These are phyloP conservation scores for Vaccinium corymbosum DNA, from an alignment of 148 eudicot species.

Conservation along the genomic window DNA sequence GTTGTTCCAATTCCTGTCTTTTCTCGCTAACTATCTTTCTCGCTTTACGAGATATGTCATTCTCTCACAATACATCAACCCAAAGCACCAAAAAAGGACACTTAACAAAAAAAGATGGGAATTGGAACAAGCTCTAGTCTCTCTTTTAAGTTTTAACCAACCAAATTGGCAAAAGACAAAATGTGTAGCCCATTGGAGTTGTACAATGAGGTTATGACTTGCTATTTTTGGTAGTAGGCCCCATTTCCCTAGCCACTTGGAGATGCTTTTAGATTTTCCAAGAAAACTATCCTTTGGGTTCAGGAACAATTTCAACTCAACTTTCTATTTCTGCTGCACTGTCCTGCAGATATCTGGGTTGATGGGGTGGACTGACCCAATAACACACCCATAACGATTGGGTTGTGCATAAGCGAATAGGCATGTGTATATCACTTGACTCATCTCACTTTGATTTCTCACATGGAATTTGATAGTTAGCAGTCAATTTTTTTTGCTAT, in stretches of 20 bases:
- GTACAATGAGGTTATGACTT: background rate
- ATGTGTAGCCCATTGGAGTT: background rate
- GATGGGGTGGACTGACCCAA: background rate
- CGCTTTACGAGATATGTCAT: too few relatives aligned
- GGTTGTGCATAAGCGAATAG: too few relatives aligned
- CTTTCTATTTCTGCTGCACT: background rate
- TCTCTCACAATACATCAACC: too few relatives aligned
- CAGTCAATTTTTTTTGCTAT: too few relatives aligned
- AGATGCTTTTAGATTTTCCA: background rate
- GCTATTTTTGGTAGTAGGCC: background rate
- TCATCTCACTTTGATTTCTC: too few relatives aligned
- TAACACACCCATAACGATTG: background rate
- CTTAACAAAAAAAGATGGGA: too few relatives aligned
- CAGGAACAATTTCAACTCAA: background rate
- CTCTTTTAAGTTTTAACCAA: background rate
- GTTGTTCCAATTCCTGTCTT: too few relatives aligned
- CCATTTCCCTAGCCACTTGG: background rate
- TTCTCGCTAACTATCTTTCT: too few relatives aligned
- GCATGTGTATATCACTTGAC: too few relatives aligned
- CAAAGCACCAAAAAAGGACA: too few relatives aligned
- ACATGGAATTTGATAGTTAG: too few relatives aligned
- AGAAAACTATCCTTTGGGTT: background rate
- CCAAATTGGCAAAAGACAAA: background rate
- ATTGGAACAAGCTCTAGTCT: background rate
- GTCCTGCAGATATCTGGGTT: background rate